phyloP scores from a whole-genome alignment of 805 yeast species.

The Starmerella etchellsii region DNA sequence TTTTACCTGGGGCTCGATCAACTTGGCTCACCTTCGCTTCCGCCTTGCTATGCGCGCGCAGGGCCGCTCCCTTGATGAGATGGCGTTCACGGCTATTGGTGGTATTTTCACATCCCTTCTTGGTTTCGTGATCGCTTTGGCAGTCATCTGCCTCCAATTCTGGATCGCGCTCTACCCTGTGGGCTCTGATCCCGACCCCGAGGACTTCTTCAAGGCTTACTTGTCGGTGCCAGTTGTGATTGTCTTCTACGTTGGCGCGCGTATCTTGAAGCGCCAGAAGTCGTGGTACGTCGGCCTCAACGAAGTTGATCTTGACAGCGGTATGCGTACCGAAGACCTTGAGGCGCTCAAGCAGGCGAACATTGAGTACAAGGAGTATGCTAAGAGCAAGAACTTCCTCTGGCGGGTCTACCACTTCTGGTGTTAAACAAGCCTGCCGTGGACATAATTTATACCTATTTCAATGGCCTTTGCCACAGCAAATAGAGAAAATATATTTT shows the following conservation, averaged over 20 bases:
- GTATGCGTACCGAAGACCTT: constrained; percentile 15
- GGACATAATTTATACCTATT: no score
- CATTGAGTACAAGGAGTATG: constrained; percentile 11
- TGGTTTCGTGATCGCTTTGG: constrained; percentile 44
- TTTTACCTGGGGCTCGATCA: constrained; percentile 68
- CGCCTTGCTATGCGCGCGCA: constrained; percentile 48
- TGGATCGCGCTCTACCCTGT: constrained; percentile 72
- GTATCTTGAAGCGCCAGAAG: constrained; percentile 12
- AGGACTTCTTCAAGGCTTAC: constrained; percentile 40
- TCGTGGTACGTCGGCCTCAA: constrained; percentile 7
- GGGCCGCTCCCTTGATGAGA: constrained; percentile 57
- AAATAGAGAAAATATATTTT: no score
- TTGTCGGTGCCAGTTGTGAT: constrained; percentile 36
- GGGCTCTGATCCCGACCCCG: constrained; percentile 30
- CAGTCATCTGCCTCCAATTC: constrained; percentile 63
- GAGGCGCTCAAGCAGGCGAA: constrained; percentile 12
- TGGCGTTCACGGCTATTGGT: constrained; percentile 50
- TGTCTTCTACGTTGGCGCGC: constrained; percentile 37
- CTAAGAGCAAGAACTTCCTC: constrained; percentile 1
- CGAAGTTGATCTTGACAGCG: constrained; percentile 17
- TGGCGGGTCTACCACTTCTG: constrained; percentile 15
- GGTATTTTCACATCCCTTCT: constrained; percentile 58
- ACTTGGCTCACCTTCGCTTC: constrained; percentile 55
- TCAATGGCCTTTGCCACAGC: no score
- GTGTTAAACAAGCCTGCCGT: constrained; percentile 15